These are phyloP conservation scores for Thalassiosira exigua DNA, from an alignment of 352 stramenopile species.

Conservation along the genomic window DNA sequence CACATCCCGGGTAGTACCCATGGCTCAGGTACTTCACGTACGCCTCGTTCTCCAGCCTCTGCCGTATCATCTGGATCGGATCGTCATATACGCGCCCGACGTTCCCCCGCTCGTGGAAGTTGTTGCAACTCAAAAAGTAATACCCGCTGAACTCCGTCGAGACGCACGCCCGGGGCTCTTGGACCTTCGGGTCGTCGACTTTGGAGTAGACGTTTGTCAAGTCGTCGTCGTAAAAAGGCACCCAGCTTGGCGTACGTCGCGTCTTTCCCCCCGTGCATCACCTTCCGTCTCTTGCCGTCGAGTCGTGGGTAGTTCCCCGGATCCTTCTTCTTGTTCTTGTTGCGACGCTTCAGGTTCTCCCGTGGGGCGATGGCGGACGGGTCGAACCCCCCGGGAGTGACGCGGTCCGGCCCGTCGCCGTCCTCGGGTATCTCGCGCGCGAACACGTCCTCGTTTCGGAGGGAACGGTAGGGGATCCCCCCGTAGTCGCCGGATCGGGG, in stretches of 20 bases:
- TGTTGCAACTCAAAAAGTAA: conserved; percentile 74
- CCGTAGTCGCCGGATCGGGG: no score
- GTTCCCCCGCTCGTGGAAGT: conserved; percentile 68
- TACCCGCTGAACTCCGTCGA: conserved; percentile 7
- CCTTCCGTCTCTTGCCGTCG: neutral
- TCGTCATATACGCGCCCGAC: conserved; percentile 51
- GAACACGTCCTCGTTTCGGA: no score
- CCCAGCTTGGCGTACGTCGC: conserved; percentile 1
- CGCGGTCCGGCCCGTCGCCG: no score
- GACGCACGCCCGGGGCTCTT: conserved; percentile 24
- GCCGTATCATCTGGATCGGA: conserved; percentile 4
- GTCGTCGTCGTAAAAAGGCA: conserved; percentile 31
- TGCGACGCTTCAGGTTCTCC: neutral
- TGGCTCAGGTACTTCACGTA: conserved; percentile 61
- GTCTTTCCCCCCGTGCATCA: conserved; percentile 8
- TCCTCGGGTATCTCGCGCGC: no score
- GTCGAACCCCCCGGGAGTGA: no score
- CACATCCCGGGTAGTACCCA: conserved; percentile 74
- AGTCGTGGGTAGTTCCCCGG: neutral
- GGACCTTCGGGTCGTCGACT: conserved; percentile 13
- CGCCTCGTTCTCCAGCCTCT: conserved; percentile 46
- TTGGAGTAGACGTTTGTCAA: conserved; percentile 1
- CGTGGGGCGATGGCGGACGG: no score
- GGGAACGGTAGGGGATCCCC: no score
- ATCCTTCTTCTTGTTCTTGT: neutral